Evolutionary conservation across 176 grass and related monocot genomes (phyloP).

Genomic region (Chloris gayana): DNA sequence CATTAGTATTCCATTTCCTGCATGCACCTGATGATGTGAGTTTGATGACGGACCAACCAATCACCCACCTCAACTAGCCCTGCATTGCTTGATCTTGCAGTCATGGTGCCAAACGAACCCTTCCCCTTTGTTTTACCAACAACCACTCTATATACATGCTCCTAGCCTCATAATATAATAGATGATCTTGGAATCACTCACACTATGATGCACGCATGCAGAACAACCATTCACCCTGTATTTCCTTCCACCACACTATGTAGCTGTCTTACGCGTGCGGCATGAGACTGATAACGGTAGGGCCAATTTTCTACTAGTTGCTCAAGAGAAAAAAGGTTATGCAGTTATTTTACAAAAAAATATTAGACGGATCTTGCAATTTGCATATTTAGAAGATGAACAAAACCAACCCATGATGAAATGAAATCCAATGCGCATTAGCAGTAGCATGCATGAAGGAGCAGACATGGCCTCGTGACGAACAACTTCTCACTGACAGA

Average conservation of each 20-base stretch:
- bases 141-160: background rate
- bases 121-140: background rate
- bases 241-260: background rate
- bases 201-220: background rate
- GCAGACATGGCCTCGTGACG: background rate
- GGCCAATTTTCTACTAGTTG: too few relatives aligned
- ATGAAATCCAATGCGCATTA: background rate
- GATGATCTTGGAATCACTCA: background rate
- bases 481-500: background rate
- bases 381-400: too few relatives aligned
- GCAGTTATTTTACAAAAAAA: too few relatives aligned
- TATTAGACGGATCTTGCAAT: too few relatives aligned
- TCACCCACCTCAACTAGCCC: background rate
- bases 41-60: background rate
- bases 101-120: background rate
- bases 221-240: background rate
- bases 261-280: background rate
- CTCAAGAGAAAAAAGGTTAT: too few relatives aligned
- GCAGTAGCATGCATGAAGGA: background rate
- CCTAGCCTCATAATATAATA: background rate
- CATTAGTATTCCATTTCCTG: background rate
- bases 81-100: background rate
- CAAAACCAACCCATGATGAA: too few relatives aligned
- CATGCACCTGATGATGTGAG: background rate
- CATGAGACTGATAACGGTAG: too few relatives aligned